Conservation (phyloP, 139 green algal genomes). For the Monoraphidium neglectum region DNA sequence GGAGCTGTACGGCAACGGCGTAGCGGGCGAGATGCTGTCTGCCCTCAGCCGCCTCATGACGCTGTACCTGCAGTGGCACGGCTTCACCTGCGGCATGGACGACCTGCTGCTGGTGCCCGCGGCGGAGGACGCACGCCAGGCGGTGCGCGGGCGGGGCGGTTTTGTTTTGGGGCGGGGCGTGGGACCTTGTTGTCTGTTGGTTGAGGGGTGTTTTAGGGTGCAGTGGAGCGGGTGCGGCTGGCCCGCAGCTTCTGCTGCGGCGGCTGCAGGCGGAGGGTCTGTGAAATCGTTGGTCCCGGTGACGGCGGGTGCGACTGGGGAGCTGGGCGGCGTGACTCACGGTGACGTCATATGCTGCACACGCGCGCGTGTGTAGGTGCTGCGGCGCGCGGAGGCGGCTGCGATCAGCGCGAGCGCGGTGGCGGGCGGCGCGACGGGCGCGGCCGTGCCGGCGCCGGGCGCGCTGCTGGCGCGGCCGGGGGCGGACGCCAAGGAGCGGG, state of each 20-base stretch:
- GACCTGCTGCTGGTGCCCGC: conserved; percentile 80
- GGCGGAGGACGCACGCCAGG: conserved; percentile 59
- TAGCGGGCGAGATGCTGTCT: conserved; percentile 80
- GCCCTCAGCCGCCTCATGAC: conserved; percentile 91
- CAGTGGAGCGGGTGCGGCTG: too few relatives aligned
- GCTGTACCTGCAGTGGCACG: conserved; percentile 80
- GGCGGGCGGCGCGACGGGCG: too few relatives aligned
- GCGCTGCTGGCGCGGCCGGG: background rate
- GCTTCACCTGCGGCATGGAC: conserved; percentile 96
- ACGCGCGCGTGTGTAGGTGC: too few relatives aligned
- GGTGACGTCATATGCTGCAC: too few relatives aligned
- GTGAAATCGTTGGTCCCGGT: too few relatives aligned
- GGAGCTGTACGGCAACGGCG: conserved; percentile 89
- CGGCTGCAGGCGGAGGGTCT: too few relatives aligned
- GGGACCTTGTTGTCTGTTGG: conserved; percentile 16
- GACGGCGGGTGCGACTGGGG: too few relatives aligned
- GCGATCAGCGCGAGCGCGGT: too few relatives aligned
- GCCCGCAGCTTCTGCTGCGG: background rate
- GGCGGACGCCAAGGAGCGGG: background rate
- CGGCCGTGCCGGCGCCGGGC: background rate
- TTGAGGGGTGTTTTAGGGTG: too few relatives aligned
- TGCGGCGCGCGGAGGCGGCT: too few relatives aligned
- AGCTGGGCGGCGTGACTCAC: too few relatives aligned
- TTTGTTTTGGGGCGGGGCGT: background rate
- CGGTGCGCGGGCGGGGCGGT: conserved; percentile 27